Conservation (phyloP, 2,329 filamentous ascomycete genomes). For the Colletotrichum euphorbiae region DNA sequence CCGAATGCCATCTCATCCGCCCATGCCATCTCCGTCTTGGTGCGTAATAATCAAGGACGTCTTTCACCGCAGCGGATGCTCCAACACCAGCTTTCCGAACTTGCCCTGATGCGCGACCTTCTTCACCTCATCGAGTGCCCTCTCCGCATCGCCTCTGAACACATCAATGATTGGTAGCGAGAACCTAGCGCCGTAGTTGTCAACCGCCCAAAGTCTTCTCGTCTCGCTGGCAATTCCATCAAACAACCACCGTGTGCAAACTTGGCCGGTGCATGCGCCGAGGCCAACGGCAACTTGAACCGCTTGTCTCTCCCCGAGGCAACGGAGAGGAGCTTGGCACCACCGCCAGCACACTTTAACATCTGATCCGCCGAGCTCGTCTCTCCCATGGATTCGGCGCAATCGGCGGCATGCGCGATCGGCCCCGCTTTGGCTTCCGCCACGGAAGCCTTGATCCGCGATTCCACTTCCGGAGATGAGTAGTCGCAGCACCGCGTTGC, state of each 20-base stretch:
- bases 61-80: constrained; percentile 13
- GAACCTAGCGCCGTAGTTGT: constrained; percentile 12
- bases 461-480: neutral
- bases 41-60: neutral
- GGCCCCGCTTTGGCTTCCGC: constrained; percentile 11
- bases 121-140: constrained; percentile 16
- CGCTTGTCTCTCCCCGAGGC: neutral
- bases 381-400: neutral
- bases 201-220: neutral
- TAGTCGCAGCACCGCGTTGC: constrained; percentile 53
- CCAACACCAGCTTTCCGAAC: constrained; percentile 23
- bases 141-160: constrained; percentile 11
- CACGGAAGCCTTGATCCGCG: constrained; percentile 17
- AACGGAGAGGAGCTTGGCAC: neutral
- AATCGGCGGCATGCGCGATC: constrained; percentile 29
- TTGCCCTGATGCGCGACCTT: constrained; percentile 14
- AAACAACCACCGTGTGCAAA: neutral
- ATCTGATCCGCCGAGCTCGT: constrained; percentile 7
- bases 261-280: constrained; percentile 1
- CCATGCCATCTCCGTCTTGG: neutral
- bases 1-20: neutral
- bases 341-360: constrained; percentile 10
- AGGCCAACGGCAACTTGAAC: constrained; percentile 12
- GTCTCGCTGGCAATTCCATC: constrained; percentile 6
- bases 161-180: constrained; percentile 15